Evolutionary conservation across 306 rosid species (phyloP).

Genomic region (Chamaecrista fasciculata): DNA sequence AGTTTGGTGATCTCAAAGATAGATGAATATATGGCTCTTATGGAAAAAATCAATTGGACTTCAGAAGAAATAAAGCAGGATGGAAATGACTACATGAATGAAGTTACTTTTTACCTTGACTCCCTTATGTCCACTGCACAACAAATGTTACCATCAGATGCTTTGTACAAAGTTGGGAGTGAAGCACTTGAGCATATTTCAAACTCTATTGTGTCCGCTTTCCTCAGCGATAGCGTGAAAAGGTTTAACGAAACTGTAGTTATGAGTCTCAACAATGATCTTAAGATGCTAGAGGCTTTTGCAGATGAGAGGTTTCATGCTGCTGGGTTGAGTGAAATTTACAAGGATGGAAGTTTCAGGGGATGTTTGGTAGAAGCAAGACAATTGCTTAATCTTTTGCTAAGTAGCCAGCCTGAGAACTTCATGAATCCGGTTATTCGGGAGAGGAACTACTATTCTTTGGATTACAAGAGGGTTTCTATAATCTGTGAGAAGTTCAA

Average conservation of each 20-base stretch:
- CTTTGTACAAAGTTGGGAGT: conserved; percentile 71
- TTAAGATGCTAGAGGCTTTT: conserved; percentile 61
- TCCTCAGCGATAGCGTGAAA: conserved; percentile 69
- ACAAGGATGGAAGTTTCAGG: conserved; percentile 54
- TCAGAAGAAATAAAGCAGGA: conserved; percentile 58
- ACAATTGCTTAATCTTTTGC: conserved; percentile 74
- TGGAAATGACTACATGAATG: conserved; percentile 74
- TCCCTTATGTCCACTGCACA: conserved; percentile 83
- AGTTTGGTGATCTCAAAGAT: conserved; percentile 61
- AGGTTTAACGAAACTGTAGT: conserved; percentile 79
- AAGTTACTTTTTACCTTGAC: conserved; percentile 76
- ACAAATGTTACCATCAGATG: conserved; percentile 83
- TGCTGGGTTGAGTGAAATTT: conserved; percentile 67
- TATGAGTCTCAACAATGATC: conserved; percentile 51
- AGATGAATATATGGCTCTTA: conserved; percentile 71
- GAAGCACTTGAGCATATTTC: conserved; percentile 87
- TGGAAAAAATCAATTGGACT: conserved; percentile 67
- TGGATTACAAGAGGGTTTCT: conserved; percentile 85
- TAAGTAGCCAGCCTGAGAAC: conserved; percentile 91
- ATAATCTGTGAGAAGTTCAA: conserved; percentile 75
- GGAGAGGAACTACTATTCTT: conserved; percentile 66
- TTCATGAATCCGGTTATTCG: conserved; percentile 98
- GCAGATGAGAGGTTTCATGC: conserved; percentile 72
- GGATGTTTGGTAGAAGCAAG: conserved; percentile 69
- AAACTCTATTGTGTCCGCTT: conserved; percentile 59